Conservation (phyloP, 805 yeast species). For the Tetrapisispora phaffii region DNA sequence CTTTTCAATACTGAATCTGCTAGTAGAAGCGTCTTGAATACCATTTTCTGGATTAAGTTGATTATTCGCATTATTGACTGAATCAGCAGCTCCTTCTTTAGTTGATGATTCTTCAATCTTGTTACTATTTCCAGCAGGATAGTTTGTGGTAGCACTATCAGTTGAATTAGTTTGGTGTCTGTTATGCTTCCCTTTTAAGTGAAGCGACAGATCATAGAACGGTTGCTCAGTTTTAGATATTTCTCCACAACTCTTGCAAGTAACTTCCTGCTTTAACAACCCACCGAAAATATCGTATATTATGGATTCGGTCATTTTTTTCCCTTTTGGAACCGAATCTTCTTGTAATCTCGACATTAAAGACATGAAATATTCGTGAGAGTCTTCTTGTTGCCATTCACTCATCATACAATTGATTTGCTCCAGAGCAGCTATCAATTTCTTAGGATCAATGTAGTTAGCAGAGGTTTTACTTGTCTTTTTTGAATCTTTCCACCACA, state of each 20-base stretch:
- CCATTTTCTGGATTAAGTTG: not conserved
- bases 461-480: conserved; percentile 24
- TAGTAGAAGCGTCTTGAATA: not conserved
- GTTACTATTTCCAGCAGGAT: too few relatives aligned
- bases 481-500: conserved; percentile 49
- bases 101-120: not conserved
- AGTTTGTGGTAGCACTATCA: not conserved
- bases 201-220: conserved; percentile 82
- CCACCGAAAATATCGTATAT: conserved; percentile 95
- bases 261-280: conserved; percentile 68
- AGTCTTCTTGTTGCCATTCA: conserved; percentile 96
- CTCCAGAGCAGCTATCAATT: conserved; percentile 56
- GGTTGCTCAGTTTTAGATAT: conserved; percentile 85
- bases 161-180: conserved; percentile 5
- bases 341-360: conserved; percentile 80
- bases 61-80: not conserved
- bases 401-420: conserved; percentile 95
- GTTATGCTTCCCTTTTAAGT: conserved; percentile 47
- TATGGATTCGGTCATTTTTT: conserved; percentile 67
- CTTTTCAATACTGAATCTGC: conserved; percentile 56
- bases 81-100: too few relatives aligned
- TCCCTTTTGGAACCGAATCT: conserved; percentile 86
- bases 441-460: conserved; percentile 59
- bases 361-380: conserved; percentile 95
- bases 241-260: conserved; percentile 74